Base-by-base conservation (phyloP, 2,329 filamentous ascomycete genomes). In the Ophiocordyceps camponoti-saundersi region DNA sequence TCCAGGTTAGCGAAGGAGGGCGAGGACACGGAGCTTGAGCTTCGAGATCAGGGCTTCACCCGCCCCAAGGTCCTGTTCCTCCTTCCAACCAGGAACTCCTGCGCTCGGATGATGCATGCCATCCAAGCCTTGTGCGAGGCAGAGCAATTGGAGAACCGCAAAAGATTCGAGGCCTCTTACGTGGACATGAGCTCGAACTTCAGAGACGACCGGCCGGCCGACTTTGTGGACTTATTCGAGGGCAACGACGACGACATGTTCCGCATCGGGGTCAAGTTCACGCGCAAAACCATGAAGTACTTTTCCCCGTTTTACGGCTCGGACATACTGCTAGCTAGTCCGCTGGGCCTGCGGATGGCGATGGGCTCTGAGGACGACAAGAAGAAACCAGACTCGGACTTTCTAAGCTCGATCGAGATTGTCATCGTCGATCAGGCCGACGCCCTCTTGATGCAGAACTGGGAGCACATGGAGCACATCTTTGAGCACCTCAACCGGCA, bases 241-340 rank as follows among this genome's bases (percentile, higher is more conserved):
- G 92, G 92, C 49, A 96, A 95, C 59, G 87, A 95, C 60, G 92
- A 96, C 60, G 92, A 98, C 65, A 92, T 93, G 76, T 98, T 96
- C 67, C 80, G 90, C 3, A 70, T 96, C 2, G 92, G 90, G n/a
- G 65, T 98, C 59, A 98, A 96, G 64, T 93, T 98, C 61, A 96
- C 92, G 0, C 79, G 92, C 50, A 96, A 95, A 65, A 94, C 88
- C 0, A 72, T 96, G 59, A 96, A 95, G 61, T 92, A 85, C 61
- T 98, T 94, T 66, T 77, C 90, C 0, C 84, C 88, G 51, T 98
- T 98, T 62, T 96, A 96, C 69, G 90, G 83, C 61, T 95, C 89
- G 11, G 92, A 98, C 60, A 88, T 98, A 53, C 86, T 98, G 47
- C 72, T 98, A 47, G 88, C 87, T 21, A 94, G 87, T 53, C 87